These are phyloP conservation scores for Hydnum rufescens DNA, from an alignment of 768 basidiomycete genomes.

Conservation along the genomic window DNA sequence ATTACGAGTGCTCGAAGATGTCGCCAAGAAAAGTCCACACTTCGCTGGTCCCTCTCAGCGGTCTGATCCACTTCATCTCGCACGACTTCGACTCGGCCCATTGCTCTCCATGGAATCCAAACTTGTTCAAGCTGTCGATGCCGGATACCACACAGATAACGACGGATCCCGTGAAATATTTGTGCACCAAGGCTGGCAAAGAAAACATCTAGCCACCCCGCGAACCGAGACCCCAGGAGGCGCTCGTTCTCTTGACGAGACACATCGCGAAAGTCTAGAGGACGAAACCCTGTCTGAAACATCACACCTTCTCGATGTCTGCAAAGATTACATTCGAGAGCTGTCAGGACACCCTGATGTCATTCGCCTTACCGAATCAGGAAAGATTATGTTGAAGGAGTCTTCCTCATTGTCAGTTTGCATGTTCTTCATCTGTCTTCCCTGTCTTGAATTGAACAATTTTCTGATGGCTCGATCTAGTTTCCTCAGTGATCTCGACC, in stretches of 20 bases:
- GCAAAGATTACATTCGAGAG: constrained; percentile 2
- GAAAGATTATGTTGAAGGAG: constrained; percentile 9
- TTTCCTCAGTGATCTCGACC: constrained; percentile 9
- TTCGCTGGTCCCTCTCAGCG: constrained; percentile 7
- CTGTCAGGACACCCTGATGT: constrained; percentile 5
- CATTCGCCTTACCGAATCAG: constrained; percentile 4
- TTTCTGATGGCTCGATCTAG: background rate
- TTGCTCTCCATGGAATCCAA: constrained; percentile 8
- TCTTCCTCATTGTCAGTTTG: constrained; percentile 7
- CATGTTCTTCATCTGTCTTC: no score
- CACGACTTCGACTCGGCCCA: constrained; percentile 7
- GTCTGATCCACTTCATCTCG: no score
- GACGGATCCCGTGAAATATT: constrained; percentile 8
- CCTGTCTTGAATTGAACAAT: background rate
- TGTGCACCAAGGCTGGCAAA: constrained; percentile 9
- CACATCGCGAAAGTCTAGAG: constrained; percentile 2
- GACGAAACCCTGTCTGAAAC: constrained; percentile 4
- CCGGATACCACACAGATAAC: background rate
- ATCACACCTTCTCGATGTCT: constrained; percentile 1
- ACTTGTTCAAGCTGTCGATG: constrained; percentile 4
- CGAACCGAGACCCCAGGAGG: background rate
- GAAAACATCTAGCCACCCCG: background rate
- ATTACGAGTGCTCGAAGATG: constrained; percentile 2
- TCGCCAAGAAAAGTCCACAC: no score
- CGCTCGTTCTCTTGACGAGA: background rate